Conservation (phyloP, 176 grass and related monocot genomes). For the Lolium perenne region DNA sequence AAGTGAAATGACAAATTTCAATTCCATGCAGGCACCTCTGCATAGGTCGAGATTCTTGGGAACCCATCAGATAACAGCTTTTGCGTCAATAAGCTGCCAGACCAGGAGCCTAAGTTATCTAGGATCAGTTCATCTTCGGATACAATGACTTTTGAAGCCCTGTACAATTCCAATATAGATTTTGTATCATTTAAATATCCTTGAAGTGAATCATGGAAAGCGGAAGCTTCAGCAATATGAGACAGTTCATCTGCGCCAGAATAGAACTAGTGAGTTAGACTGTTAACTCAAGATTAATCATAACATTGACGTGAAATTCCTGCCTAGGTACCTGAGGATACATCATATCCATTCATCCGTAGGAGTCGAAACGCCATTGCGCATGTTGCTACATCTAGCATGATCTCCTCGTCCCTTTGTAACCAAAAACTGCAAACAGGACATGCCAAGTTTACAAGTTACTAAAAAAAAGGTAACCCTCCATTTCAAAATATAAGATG, state of each 20-base stretch:
- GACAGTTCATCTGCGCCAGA: constrained; percentile 56
- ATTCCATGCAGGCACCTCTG: constrained; percentile 50
- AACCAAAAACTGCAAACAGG: constrained; percentile 73
- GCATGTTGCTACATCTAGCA: constrained; percentile 57
- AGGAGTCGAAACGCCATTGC: constrained; percentile 81
- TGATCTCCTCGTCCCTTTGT: constrained; percentile 65
- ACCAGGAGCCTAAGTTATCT: constrained; percentile 69
- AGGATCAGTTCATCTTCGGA: constrained; percentile 56
- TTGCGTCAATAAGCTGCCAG: constrained; percentile 60
- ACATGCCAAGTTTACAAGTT: constrained; percentile 32
- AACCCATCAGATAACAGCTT: constrained; percentile 37
- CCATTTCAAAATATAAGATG: not conserved
- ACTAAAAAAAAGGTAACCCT: not conserved
- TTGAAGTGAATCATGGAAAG: constrained; percentile 64
- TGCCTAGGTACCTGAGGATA: constrained; percentile 64
- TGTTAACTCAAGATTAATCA: constrained; percentile 14
- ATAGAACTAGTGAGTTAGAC: not conserved
- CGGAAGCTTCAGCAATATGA: constrained; percentile 47
- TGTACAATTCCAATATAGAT: constrained; percentile 75
- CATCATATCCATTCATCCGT: constrained; percentile 70
- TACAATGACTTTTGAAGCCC: constrained; percentile 72
- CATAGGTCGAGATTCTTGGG: constrained; percentile 9
- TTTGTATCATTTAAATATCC: constrained; percentile 74
- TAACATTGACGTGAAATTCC: not conserved
- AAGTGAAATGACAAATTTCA: not conserved